Percentiles rank a stretch among this genome's conserved stretches.
These are phyloP conservation scores for Cladosporium velox DNA, from an alignment of 2,329 filamentous ascomycete genomes.

Conservation along the genomic window DNA sequence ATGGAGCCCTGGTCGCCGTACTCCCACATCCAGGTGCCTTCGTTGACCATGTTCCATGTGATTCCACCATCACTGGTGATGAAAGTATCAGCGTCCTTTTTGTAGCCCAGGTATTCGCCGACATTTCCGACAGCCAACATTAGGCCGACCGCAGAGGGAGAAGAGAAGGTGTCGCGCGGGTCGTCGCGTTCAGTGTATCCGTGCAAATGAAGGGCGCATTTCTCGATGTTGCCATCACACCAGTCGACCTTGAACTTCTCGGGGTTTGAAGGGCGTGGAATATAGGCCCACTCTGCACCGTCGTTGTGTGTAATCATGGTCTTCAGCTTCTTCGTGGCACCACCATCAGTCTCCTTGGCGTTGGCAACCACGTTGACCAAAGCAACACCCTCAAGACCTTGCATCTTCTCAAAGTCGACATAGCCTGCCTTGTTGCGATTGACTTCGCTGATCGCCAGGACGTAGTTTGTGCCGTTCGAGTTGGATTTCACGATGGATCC, in stretches of 20 bases:
- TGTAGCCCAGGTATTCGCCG: conserved; percentile 66
- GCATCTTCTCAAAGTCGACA: conserved; percentile 96
- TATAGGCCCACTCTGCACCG: conserved; percentile 78
- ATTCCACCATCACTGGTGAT: conserved; percentile 90
- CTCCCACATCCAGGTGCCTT: conserved; percentile 89
- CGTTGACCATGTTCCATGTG: conserved; percentile 80
- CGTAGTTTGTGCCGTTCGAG: conserved; percentile 95
- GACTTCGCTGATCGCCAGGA: conserved; percentile 76
- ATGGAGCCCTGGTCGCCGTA: conserved; percentile 95
- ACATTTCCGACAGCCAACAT: conserved; percentile 94
- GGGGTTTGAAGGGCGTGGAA: conserved; percentile 72
- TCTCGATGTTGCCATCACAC: conserved; percentile 64
- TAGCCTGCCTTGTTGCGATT: conserved; percentile 77
- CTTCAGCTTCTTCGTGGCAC: conserved; percentile 75
- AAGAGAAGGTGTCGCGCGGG: conserved; percentile 82
- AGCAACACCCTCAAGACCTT: conserved; percentile 85
- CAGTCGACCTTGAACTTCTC: conserved; percentile 68
- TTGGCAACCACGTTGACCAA: conserved; percentile 86
- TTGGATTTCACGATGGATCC: conserved; percentile 97
- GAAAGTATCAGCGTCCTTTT: conserved; percentile 81
- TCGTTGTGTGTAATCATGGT: conserved; percentile 97
- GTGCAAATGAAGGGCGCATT: conserved; percentile 88
- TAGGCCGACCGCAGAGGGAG: conserved; percentile 81
- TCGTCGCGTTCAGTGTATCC: conserved; percentile 90
- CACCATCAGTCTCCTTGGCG: conserved; percentile 61